Conservation (phyloP, 352 stramenopile species). For the Pythium apleroticum region DNA sequence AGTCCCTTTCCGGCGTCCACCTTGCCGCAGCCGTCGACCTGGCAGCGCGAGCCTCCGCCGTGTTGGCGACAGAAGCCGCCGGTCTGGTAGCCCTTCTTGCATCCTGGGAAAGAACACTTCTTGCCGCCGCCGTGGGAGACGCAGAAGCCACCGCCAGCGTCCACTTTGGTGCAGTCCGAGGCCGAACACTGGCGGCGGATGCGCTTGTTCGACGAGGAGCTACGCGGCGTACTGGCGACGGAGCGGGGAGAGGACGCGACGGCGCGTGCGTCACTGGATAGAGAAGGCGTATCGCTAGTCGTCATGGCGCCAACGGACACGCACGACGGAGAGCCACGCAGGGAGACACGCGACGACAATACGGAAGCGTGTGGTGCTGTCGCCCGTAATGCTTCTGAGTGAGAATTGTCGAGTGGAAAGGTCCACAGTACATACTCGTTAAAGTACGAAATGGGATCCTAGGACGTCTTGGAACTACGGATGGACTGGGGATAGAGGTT, state of each 20-base stretch:
- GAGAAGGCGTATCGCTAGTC: constrained; percentile 9
- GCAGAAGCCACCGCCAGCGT: constrained; percentile 78
- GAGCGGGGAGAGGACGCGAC: constrained; percentile 9
- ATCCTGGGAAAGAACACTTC: constrained; percentile 72
- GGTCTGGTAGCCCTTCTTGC: constrained; percentile 76
- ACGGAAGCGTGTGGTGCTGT: neutral
- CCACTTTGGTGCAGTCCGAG: constrained; percentile 62
- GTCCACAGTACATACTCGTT: neutral
- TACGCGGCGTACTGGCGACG: constrained; percentile 12
- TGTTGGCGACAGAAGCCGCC: constrained; percentile 76
- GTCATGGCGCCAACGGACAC: neutral
- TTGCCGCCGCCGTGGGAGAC: constrained; percentile 84
- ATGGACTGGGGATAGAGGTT: no score
- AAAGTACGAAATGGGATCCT: constrained; percentile 1
- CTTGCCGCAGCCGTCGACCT: constrained; percentile 69
- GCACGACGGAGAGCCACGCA: neutral
- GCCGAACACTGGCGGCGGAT: constrained; percentile 54
- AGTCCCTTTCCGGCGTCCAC: constrained; percentile 74
- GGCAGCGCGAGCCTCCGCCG: constrained; percentile 74
- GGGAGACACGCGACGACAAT: neutral
- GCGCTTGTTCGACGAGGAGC: constrained; percentile 21
- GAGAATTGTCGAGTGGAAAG: neutral
- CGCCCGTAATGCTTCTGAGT: neutral
- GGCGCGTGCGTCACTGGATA: neutral
- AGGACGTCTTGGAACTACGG: neutral